Percentiles rank a stretch among this genome's conserved stretches.
Evolutionary conservation across 2,329 filamentous ascomycete species (phyloP).

Genomic region (Pseudophaeomoniella oleicola): DNA sequence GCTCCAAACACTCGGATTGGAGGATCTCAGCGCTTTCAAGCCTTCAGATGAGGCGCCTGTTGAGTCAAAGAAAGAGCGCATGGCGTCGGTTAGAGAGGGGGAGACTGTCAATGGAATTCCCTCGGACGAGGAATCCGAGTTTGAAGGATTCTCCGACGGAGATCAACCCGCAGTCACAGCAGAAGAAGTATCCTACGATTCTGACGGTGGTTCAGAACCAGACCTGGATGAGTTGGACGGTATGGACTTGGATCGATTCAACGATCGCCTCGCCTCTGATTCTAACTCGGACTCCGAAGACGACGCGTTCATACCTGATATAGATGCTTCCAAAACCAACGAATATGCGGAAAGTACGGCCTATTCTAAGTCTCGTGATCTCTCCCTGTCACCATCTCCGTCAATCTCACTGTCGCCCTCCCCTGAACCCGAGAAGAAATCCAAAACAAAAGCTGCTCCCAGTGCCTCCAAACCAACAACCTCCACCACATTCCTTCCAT

Average conservation of each 20-base stretch:
- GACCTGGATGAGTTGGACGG: neutral
- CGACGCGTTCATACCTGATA: neutral
- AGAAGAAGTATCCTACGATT: neutral
- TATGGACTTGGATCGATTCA: neutral
- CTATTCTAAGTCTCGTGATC: conserved; percentile 2
- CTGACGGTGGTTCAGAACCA: neutral
- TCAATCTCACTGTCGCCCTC: conserved; percentile 15
- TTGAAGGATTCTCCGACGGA: conserved; percentile 13
- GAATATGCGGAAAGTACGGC: neutral
- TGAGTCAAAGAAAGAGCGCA: conserved; percentile 1
- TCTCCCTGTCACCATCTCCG: conserved; percentile 20
- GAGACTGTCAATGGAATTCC: neutral
- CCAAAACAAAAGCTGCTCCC: conserved; percentile 10
- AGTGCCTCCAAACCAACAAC: conserved; percentile 12
- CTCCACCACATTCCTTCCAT: conserved; percentile 43
- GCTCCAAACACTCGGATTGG: conserved; percentile 21
- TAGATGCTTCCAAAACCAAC: neutral
- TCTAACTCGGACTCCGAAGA: neutral
- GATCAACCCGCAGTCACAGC: conserved; percentile 1
- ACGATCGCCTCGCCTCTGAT: neutral
- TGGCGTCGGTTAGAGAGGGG: conserved; percentile 1
- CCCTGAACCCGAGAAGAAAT: conserved; percentile 13
- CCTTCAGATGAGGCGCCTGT: conserved; percentile 1
- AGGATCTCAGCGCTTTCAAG: conserved; percentile 4
- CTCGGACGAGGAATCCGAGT: conserved; percentile 11